A percentile compares a stretch with the other conserved stretches of the same genome.
phyloP scores from a whole-genome alignment of 441 rosid genomes.

The Erysimum cheiri region DNA sequence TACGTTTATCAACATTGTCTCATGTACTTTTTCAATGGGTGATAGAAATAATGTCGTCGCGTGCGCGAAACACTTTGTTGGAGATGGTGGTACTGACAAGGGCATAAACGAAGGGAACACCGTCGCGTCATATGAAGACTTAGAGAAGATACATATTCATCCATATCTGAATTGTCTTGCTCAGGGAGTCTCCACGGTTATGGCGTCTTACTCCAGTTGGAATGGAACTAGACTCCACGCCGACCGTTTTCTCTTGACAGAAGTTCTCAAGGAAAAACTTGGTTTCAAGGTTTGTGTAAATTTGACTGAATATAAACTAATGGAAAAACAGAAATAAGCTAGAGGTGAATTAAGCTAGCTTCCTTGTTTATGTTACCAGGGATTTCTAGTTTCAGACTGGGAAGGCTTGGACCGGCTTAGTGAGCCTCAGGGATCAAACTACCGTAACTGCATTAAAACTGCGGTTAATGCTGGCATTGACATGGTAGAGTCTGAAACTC shows the following conservation, averaged over 20 bases:
- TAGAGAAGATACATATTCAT: conserved; percentile 75
- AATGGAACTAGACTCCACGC: conserved; percentile 70
- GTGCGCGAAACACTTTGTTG: conserved; percentile 95
- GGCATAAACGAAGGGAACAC: conserved; percentile 88
- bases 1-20: neutral
- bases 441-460: conserved; percentile 57
- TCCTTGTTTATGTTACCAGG: conserved; percentile 53
- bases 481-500: conserved; percentile 59
- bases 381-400: conserved; percentile 88
- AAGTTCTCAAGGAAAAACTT: conserved; percentile 71
- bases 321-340: neutral
- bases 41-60: conserved; percentile 77
- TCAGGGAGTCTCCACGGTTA: conserved; percentile 82
- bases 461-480: conserved; percentile 91
- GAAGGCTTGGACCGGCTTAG: conserved; percentile 77
- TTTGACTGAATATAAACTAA: neutral
- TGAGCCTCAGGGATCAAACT: conserved; percentile 70
- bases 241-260: conserved; percentile 68
- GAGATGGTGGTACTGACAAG: conserved; percentile 86
- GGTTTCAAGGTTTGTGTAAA: conserved; percentile 69
- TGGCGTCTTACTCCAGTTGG: conserved; percentile 96
- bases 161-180: conserved; percentile 82
- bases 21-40: conserved; percentile 18
- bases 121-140: conserved; percentile 59
- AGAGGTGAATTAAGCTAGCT: neutral